Evolutionary conservation across 140 eudicot genomes (phyloP).

Genomic region (Stevia rebaudiana): DNA sequence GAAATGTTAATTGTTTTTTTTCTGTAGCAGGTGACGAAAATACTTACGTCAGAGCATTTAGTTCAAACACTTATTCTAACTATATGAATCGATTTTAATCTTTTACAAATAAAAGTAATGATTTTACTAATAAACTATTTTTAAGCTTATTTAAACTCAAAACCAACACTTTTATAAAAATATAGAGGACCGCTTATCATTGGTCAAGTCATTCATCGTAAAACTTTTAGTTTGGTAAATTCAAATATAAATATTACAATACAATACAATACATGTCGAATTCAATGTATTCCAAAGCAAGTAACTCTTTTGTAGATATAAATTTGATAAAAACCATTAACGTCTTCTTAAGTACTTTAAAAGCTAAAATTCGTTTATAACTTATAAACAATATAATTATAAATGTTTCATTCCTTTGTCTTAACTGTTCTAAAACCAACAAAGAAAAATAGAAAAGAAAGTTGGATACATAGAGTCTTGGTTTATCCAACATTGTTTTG

Average conservation of each 20-base stretch:
- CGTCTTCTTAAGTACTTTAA: not conserved
- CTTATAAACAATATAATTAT: not conserved
- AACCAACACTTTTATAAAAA: not conserved
- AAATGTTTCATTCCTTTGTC: not conserved
- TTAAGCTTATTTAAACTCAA: too few species aligned
- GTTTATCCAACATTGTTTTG: constrained; percentile 19
- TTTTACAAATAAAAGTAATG: too few species aligned
- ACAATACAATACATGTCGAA: not conserved
- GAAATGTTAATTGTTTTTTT: too few species aligned
- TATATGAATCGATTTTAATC: too few species aligned
- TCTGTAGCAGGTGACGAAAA: too few species aligned
- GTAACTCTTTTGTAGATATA: not conserved
- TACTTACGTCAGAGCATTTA: too few species aligned
- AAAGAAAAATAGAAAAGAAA: not conserved
- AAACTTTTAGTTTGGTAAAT: not conserved
- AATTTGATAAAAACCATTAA: not conserved
- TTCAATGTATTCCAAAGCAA: not conserved
- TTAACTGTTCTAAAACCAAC: not conserved
- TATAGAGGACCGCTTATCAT: not conserved
- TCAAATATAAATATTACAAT: not conserved
- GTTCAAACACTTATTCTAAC: too few species aligned
- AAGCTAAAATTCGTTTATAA: not conserved
- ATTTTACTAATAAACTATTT: too few species aligned
- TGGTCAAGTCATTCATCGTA: not conserved
- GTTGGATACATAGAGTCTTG: constrained; percentile 6